Evolutionary conservation across 2,329 filamentous ascomycete species (phyloP).

Genomic region (Pseudocercospora fuligena): DNA sequence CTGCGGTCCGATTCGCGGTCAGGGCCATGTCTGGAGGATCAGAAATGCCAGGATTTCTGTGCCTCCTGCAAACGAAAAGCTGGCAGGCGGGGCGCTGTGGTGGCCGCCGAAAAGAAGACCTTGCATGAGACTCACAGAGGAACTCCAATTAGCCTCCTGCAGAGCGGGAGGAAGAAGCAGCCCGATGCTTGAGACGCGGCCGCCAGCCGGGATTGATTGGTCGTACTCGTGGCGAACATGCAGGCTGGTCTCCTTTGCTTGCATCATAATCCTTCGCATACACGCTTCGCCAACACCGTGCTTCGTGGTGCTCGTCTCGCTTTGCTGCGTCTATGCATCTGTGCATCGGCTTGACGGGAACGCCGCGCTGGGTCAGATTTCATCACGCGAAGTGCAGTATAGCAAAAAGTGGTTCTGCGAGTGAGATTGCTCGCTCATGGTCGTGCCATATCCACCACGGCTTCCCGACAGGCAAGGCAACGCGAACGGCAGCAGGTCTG

Average conservation of each 20-base stretch:
- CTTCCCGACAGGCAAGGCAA: neutral
- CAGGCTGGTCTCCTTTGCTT: neutral
- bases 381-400: constrained; percentile 1
- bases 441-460: neutral
- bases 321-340: neutral
- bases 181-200: neutral
- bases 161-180: neutral
- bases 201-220: too few species aligned
- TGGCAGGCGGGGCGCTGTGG: neutral
- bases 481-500: neutral
- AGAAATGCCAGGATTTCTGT: neutral
- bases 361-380: constrained; percentile 2
- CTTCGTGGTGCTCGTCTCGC: neutral
- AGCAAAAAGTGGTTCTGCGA: neutral
- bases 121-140: neutral
- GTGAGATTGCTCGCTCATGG: neutral
- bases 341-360: neutral
- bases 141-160: neutral
- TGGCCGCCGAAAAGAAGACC: neutral
- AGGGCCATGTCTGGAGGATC: neutral
- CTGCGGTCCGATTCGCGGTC: neutral
- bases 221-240: neutral
- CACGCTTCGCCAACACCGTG: neutral
- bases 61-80: neutral
- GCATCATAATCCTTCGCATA: constrained; percentile 9